These are phyloP conservation scores for Nicotiana paniculata DNA, from an alignment of 257 asterid species.

Conservation along the genomic window DNA sequence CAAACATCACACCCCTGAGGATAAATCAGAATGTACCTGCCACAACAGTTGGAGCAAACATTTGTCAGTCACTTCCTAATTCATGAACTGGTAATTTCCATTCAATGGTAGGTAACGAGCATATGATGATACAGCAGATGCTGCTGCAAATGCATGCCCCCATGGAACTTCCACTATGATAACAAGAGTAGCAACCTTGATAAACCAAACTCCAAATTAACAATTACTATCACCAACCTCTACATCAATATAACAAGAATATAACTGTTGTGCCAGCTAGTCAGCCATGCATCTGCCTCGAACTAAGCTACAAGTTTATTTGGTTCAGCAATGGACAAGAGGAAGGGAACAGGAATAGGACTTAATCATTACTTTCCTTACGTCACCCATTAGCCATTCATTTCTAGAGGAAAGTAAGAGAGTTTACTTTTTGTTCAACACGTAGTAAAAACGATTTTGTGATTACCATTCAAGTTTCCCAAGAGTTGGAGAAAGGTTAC, in stretches of 20 bases:
- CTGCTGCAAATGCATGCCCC: not conserved
- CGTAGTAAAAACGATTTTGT: not conserved
- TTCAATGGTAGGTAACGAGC: not conserved
- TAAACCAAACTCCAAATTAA: not conserved
- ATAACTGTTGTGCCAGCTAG: not conserved
- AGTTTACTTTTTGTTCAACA: not conserved
- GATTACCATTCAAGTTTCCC: not conserved
- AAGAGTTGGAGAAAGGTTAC: not conserved
- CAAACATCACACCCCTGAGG: constrained; percentile 97
- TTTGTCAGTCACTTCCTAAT: constrained; percentile 1
- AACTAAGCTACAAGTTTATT: not conserved
- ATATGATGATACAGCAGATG: not conserved
- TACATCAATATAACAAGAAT: not conserved
- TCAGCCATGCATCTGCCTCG: not conserved
- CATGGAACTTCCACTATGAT: not conserved
- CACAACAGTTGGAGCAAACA: constrained; percentile 18
- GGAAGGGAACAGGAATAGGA: not conserved
- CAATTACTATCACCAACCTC: constrained; percentile 1
- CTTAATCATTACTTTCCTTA: not conserved
- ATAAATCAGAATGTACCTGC: constrained; percentile 90
- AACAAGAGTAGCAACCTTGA: not conserved
- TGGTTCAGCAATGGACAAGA: not conserved
- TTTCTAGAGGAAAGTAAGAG: constrained; percentile 3
- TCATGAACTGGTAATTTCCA: not conserved
- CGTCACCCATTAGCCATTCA: not conserved